A percentile compares a stretch with the other conserved stretches of the same genome.
phyloP scores from a whole-genome alignment of 2,329 filamentous ascomycete species.

The Taxawa tesnikishii region DNA sequence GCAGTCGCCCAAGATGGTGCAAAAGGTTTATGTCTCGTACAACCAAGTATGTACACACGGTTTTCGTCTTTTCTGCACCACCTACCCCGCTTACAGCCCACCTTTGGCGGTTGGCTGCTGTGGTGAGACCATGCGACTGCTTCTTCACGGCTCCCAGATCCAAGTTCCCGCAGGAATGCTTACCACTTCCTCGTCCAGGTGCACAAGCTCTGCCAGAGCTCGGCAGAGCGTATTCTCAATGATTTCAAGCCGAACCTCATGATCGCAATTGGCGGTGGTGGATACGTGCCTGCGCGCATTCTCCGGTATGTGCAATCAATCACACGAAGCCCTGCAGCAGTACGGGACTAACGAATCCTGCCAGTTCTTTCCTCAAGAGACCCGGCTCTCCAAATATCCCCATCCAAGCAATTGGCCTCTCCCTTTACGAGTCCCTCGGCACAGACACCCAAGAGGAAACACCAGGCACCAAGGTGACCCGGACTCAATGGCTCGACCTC shows the following conservation, averaged over 20 bases:
- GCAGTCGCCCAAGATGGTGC: conserved; percentile 38
- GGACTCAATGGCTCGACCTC: conserved; percentile 96
- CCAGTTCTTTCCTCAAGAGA: conserved; percentile 80
- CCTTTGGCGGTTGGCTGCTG: background rate
- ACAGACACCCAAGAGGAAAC: conserved; percentile 49
- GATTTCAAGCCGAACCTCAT: conserved; percentile 89
- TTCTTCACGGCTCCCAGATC: background rate
- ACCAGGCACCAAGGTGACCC: conserved; percentile 85
- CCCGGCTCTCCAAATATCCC: conserved; percentile 84
- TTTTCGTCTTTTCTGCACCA: conserved; percentile 1
- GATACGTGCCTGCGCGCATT: conserved; percentile 94
- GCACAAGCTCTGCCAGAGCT: conserved; percentile 90
- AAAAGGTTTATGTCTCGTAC: conserved; percentile 85
- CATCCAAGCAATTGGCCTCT: conserved; percentile 97
- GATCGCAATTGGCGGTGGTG: conserved; percentile 95
- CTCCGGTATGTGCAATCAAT: conserved; percentile 48
- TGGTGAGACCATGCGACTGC: background rate
- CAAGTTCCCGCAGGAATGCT: background rate
- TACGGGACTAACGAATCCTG: conserved; percentile 3
- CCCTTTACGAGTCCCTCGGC: conserved; percentile 79
- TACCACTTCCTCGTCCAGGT: conserved; percentile 46
- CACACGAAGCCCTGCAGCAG: conserved; percentile 1
- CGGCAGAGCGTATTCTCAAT: conserved; percentile 68
- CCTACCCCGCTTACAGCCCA: background rate
- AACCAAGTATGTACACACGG: conserved; percentile 55